Evolutionary conservation across 1,284 basidiomycete genomes (phyloP), one percentile per base, ranked within the genome.

Genomic region (Sparassis latifolia): DNA sequence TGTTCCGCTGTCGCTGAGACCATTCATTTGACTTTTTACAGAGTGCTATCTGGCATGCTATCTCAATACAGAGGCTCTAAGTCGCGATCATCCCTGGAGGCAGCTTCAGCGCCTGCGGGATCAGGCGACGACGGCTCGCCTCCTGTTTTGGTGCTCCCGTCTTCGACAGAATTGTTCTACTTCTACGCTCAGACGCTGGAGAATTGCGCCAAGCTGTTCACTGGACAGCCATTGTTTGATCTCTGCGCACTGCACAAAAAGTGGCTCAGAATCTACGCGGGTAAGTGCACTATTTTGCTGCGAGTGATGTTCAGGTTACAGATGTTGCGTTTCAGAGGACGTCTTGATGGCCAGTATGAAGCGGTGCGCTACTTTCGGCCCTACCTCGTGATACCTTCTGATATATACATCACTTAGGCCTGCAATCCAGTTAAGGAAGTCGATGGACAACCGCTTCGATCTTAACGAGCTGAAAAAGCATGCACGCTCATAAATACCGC

Each of bases 141-240:
- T 1, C 73, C 80, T 0, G 76, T 81, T 2, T 76, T 80, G 1
- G 90, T 99, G 0, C 75, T 98, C 2, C 90, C 93, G 0, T 95
- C 92, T 0, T 97, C 93, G 1, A 98, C 95, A 0, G 95, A 99
- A 62, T 72, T 99, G 37, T 99, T 99, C 73, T 96, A 96, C 67
- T 93, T 97, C 67, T 99, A 99, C 65, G 91, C 88, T 0, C 93
- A 97, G 64, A 94, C 88, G 42, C 71, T 99, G 43, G 97, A 99
- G 52, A 90, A 94, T 64, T 98, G 95, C 64, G 86, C 91, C 1
- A 91, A 88, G 60, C 67, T 92, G 2, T 88, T 89, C n/a, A 86
- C 81, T 2, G 86, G 88, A 0, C 84, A 87, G 57, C 81, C 91
- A 2, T 70, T 96, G 57, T 87, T 84, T 64, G 89, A 93, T 58